These are phyloP conservation scores for Ustilago loliicola DNA, from an alignment of 1,284 basidiomycete genomes.

Conservation along the genomic window DNA sequence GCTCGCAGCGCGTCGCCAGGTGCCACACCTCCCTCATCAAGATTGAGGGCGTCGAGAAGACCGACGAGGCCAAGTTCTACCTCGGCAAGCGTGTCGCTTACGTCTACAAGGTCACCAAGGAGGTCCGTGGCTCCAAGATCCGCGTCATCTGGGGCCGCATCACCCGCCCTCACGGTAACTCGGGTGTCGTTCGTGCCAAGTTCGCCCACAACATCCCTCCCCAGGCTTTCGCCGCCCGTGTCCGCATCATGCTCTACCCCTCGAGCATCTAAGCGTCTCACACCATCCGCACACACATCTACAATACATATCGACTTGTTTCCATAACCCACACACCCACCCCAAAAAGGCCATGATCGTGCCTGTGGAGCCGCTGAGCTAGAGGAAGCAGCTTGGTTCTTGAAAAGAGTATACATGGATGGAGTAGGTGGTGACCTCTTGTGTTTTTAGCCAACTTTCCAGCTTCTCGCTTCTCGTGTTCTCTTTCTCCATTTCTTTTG, in stretches of 20 bases:
- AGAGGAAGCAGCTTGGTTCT: constrained; percentile 7
- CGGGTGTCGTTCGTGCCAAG: constrained; percentile 97
- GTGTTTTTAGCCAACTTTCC: constrained; percentile 51
- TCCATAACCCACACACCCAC: constrained; percentile 11
- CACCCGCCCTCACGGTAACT: constrained; percentile 76
- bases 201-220: constrained; percentile 97
- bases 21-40: constrained; percentile 95
- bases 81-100: constrained; percentile 98
- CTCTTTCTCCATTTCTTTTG: constrained; percentile 43
- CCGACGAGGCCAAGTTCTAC: constrained; percentile 97
- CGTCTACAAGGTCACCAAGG: constrained; percentile 95
- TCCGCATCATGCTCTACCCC: constrained; percentile 83
- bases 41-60: constrained; percentile 94
- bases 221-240: constrained; percentile 91
- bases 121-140: constrained; percentile 90
- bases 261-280: constrained; percentile 60
- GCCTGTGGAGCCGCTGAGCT: constrained; percentile 21
- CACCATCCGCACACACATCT: neutral
- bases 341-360: constrained; percentile 46
- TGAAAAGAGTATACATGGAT: neutral
- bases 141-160: constrained; percentile 94
- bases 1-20: constrained; percentile 94
- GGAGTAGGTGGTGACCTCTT: constrained; percentile 13
- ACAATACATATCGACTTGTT: constrained; percentile 10
- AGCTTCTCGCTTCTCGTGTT: constrained; percentile 22